phyloP scores from a whole-genome alignment of 768 basidiomycete species.

The Lactifluus subvellereus region DNA sequence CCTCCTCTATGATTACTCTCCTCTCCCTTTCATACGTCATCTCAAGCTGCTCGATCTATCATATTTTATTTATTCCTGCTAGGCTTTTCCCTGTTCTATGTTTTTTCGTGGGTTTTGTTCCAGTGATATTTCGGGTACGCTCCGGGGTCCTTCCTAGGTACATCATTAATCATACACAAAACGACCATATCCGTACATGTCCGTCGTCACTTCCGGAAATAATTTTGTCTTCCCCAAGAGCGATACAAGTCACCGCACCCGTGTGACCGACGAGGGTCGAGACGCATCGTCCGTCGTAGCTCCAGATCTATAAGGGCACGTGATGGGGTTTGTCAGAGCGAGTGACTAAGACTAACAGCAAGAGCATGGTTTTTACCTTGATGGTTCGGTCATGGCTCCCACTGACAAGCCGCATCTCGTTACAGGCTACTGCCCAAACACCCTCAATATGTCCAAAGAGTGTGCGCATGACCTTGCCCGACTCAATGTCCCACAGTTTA shows the following conservation, averaged over 20 bases:
- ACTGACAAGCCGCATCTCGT: constrained; percentile 86
- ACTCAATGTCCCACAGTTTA: constrained; percentile 92
- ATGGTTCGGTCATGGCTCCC: constrained; percentile 96
- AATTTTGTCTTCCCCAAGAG: constrained; percentile 90
- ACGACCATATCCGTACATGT: constrained; percentile 73
- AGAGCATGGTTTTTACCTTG: constrained; percentile 51
- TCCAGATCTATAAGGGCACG: constrained; percentile 67
- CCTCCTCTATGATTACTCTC: neutral
- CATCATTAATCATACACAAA: constrained; percentile 12
- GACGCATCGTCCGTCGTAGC: constrained; percentile 78
- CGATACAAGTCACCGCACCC: constrained; percentile 88
- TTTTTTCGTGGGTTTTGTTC: neutral
- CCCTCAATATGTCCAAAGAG: constrained; percentile 98
- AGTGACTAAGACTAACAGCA: constrained; percentile 6
- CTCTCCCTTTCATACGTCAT: too few relatives aligned
- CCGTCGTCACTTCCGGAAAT: constrained; percentile 95
- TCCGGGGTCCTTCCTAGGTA: too few relatives aligned
- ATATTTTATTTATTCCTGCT: too few relatives aligned
- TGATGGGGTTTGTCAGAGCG: neutral
- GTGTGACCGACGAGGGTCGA: constrained; percentile 91
- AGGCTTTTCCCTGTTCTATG: too few relatives aligned
- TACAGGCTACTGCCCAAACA: constrained; percentile 92
- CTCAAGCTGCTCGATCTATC: too few relatives aligned
- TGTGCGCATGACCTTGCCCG: constrained; percentile 69
- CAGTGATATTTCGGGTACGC: neutral